Base-by-base conservation (phyloP, 129 eudicot genomes). In the Centella asiatica region DNA sequence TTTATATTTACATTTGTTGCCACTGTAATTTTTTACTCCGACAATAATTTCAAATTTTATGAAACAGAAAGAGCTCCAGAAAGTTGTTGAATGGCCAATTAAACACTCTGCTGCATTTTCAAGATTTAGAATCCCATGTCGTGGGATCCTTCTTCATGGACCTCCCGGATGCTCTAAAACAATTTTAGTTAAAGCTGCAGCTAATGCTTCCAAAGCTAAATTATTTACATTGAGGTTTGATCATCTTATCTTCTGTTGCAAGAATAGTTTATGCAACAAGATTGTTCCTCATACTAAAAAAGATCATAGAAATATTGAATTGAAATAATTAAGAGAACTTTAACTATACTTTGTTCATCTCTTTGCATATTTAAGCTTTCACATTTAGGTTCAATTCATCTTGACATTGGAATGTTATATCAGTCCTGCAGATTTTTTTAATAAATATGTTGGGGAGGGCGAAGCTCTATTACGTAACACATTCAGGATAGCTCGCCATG, bases 111-210 rank as follows among this genome's bases (percentile, higher is more conserved):
- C 64, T 56, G 83, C 88, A 18, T 92, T 92, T 74, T 23, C 76
- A 57, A 84, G 90, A 66, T 74, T 92, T 50, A 95, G 98, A 56
- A 69, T 84, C 25, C 98, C 96, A n/a, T 61, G 82, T 34, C 90
- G 95, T 44, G 98, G 98, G 13, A 80, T 92, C 56, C 98, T 92
- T 76, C 98, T 92, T 68, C 96, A 92, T 68, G 98, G 98, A 44
- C 98, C 98, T 51, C 98, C 98, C 20, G 98, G 98, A 36, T 90
- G 95, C 84, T 90, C 98, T 14, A 90, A 90, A 78, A 90, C 98
- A 22, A 90, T 94, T 39, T 94, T 90, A 58, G 98, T 94, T 44
- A 92, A 84, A 79, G 98, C 98, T 73, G 96, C 95, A 26, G 96
- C 96, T 80, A 84, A 77, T 82, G 96, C 95, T 55, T 86, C 98